Conservation (phyloP, 2,329 filamentous ascomycete species). For the Cladosporium phlei region DNA sequence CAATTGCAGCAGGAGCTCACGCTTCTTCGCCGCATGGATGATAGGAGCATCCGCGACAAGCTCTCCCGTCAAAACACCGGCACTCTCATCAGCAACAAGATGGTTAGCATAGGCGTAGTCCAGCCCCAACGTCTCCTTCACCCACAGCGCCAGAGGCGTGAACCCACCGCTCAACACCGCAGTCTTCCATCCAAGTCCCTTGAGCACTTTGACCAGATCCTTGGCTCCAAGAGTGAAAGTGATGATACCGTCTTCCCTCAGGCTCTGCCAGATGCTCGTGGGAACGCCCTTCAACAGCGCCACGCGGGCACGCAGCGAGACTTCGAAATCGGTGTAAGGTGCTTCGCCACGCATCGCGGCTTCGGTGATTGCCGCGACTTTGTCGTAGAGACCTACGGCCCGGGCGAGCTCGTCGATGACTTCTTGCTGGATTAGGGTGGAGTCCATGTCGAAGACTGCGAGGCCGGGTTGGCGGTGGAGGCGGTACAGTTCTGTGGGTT, state of each 20-base stretch:
- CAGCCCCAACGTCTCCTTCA: slow-evolving; percentile 73
- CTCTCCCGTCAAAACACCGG: slow-evolving; percentile 62
- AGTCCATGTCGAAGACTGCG: slow-evolving; percentile 98
- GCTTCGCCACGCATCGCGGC: slow-evolving; percentile 89
- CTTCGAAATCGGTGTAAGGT: slow-evolving; percentile 70
- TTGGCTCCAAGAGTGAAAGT: slow-evolving; percentile 77
- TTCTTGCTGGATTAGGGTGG: slow-evolving; percentile 93
- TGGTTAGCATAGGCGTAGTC: slow-evolving; percentile 89
- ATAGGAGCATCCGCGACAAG: slow-evolving; percentile 65
- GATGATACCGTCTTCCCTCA: slow-evolving; percentile 64
- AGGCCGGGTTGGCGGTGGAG: slow-evolving; percentile 50
- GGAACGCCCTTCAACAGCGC: slow-evolving; percentile 75
- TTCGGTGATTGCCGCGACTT: slow-evolving; percentile 83
- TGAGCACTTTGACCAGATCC: slow-evolving; percentile 68
- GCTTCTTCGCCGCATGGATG: slow-evolving; percentile 71
- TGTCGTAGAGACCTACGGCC: slow-evolving; percentile 61
- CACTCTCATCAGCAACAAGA: slow-evolving; percentile 57
- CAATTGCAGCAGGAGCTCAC: slow-evolving; percentile 65
- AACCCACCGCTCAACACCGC: slow-evolving; percentile 93
- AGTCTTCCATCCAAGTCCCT: slow-evolving; percentile 74
- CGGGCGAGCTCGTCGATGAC: slow-evolving; percentile 93
- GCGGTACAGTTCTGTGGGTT: slow-evolving; percentile 9
- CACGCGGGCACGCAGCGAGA: slow-evolving; percentile 75
- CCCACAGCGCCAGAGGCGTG: slow-evolving; percentile 79
- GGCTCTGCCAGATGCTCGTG: slow-evolving; percentile 62